Evolutionary conservation across 306 rosid species (phyloP).

Genomic region (Bauhinia variegata): DNA sequence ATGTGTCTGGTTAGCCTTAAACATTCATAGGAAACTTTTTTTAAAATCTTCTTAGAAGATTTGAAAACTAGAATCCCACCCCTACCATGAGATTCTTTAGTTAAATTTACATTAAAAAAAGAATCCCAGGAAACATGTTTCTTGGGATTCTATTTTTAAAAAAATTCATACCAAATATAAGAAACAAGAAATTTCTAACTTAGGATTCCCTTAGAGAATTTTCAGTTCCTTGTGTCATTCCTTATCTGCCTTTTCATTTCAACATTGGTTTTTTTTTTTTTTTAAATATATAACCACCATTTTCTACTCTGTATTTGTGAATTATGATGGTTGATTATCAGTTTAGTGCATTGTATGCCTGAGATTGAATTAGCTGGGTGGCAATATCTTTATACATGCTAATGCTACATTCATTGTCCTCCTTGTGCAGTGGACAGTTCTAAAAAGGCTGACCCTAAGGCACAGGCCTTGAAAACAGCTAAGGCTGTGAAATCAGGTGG

Average conservation of each 20-base stretch:
- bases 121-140: no score
- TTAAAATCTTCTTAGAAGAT: no score
- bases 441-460: constrained; percentile 76
- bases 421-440: constrained; percentile 49
- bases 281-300: background rate
- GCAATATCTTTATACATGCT: background rate
- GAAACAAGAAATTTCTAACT: no score
- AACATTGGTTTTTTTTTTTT: background rate
- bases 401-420: background rate
- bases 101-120: no score
- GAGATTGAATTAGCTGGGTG: background rate
- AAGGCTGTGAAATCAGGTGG: constrained; percentile 87
- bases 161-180: no score
- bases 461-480: constrained; percentile 88
- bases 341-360: background rate
- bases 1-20: no score
- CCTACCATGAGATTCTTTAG: no score
- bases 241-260: background rate
- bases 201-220: background rate
- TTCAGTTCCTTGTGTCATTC: background rate
- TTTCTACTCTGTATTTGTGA: background rate
- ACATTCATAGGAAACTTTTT: no score
- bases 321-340: background rate
- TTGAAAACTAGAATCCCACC: no score
- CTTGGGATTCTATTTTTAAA: no score